Evolutionary conservation across 2,329 filamentous ascomycete species (phyloP).

Genomic region (Arthrinium phaeospermum): DNA sequence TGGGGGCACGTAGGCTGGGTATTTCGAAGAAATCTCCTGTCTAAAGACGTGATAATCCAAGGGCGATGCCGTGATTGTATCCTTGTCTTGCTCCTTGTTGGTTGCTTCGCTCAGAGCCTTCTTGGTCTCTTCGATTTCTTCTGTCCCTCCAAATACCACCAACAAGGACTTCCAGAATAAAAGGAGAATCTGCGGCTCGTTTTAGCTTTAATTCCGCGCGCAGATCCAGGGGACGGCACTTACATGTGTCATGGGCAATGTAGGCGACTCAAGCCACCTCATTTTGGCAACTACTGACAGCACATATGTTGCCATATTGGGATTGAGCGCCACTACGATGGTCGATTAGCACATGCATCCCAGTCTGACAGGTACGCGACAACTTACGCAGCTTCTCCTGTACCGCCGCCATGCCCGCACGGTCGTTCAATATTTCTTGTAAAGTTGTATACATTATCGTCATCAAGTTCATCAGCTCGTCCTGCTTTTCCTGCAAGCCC

Average conservation of each 20-base stretch:
- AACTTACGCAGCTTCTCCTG: constrained; percentile 58
- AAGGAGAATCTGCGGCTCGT: constrained; percentile 66
- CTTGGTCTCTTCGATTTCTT: constrained; percentile 77
- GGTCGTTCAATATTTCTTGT: constrained; percentile 60
- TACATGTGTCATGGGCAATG: constrained; percentile 68
- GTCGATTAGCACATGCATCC: constrained; percentile 29
- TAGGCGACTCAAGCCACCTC: constrained; percentile 73
- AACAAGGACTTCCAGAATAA: constrained; percentile 92
- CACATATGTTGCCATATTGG: constrained; percentile 63
- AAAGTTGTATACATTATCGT: constrained; percentile 67
- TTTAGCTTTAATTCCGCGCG: background rate
- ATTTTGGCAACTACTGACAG: constrained; percentile 71
- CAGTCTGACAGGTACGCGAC: constrained; percentile 18
- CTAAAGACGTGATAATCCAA: constrained; percentile 96
- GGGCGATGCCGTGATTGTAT: constrained; percentile 89
- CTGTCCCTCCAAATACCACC: constrained; percentile 80
- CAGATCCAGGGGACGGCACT: constrained; percentile 26
- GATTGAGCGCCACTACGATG: background rate
- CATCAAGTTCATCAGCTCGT: constrained; percentile 67
- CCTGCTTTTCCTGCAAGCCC: constrained; percentile 58
- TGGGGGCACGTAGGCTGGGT: constrained; percentile 93
- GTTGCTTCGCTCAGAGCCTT: constrained; percentile 67
- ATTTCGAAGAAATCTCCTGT: constrained; percentile 97
- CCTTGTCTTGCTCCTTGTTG: constrained; percentile 67
- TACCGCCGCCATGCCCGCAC: constrained; percentile 52